Evolutionary conservation across 805 yeast genomes (phyloP), one percentile per base, ranked within the genome.

Genomic region (Kodamaea jinghongensis): DNA sequence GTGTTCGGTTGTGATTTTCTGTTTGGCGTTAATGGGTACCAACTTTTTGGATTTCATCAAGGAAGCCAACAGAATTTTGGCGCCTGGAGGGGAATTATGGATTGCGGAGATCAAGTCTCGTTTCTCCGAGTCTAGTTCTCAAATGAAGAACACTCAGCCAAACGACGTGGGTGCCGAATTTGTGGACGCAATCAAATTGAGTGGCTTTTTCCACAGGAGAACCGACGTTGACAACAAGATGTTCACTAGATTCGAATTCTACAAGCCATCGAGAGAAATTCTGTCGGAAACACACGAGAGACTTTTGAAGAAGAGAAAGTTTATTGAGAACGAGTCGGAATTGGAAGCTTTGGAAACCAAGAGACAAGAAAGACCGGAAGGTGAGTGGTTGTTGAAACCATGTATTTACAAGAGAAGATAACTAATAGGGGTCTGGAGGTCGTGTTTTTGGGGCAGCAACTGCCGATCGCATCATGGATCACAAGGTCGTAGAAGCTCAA

Each of bases 11-110:
- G 99, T 87, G n/a, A 77, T 93, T 4, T 93, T 90, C 62, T 93
- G 99, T 61, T 71, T 93, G 36, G 93, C 98, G 0, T 70, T 93
- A 43, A 93, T 93, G 99, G 99, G 99, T 3, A 91, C 98, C 3
- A 93, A 93, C 57, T 89, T 91, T 58, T 67, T 90, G 45, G 98
- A 93, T 57, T 93, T 93, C 56, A 78, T 93, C 38, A 73, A 81
- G 42, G 99, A 93, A 58, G 98, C 96, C 0, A 75, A 85, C 55
- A 73, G 99, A 54, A 71, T 93, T 12, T 68, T 93, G 38, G 82
- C 88, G 7, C 96, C 96, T 31, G 74, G 88, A 44, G 98, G 99
- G 17, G 96, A 91, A 58, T 65, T 93, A 34, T 93, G 99, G 99
- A 88, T 93, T 34, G 93, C 98, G 2, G 99, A 93, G 59, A 93